These are phyloP conservation scores for Mortierella polycephala DNA, from an alignment of 371 early-diverging fungal genomes.

Conservation along the genomic window DNA sequence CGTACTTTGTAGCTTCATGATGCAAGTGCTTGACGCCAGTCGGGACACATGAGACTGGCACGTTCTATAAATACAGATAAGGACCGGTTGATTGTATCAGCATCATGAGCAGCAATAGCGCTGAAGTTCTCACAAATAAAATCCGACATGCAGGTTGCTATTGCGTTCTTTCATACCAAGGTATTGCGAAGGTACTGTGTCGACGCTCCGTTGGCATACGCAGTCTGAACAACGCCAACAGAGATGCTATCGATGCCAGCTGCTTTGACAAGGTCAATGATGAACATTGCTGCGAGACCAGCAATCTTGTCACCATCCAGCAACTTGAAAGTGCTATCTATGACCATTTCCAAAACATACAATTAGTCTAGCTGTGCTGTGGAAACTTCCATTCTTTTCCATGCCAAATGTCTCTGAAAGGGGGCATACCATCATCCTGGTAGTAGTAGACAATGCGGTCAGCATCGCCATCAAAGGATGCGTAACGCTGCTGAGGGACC, in stretches of 20 bases:
- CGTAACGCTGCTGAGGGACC: slow-evolving; percentile 77
- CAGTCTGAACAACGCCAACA: slow-evolving; percentile 99
- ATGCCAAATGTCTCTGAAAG: too few species aligned
- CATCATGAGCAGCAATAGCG: too few species aligned
- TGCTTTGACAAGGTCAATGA: slow-evolving; percentile 85
- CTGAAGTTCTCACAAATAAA: too few species aligned
- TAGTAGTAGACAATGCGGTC: slow-evolving; percentile 99
- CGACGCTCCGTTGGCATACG: slow-evolving; percentile 98
- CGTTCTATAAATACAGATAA: slow-evolving; percentile 63
- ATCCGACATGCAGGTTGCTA: too few species aligned
- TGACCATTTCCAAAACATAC: neutral
- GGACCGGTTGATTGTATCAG: neutral
- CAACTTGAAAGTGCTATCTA: slow-evolving; percentile 82
- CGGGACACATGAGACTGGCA: slow-evolving; percentile 93
- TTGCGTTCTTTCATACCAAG: slow-evolving; percentile 64
- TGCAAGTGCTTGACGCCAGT: slow-evolving; percentile 99
- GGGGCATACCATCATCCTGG: slow-evolving; percentile 66
- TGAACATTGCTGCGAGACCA: slow-evolving; percentile 90
- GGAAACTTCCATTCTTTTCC: neutral
- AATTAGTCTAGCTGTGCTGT: neutral
- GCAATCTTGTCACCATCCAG: slow-evolving; percentile 99
- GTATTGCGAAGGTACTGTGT: slow-evolving; percentile 90
- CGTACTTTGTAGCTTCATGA: slow-evolving; percentile 96
- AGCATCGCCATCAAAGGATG: slow-evolving; percentile 99
- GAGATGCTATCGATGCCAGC: slow-evolving; percentile 80